phyloP scores from a whole-genome alignment of 306 rosid genomes.

The Cucumis melo region DNA sequence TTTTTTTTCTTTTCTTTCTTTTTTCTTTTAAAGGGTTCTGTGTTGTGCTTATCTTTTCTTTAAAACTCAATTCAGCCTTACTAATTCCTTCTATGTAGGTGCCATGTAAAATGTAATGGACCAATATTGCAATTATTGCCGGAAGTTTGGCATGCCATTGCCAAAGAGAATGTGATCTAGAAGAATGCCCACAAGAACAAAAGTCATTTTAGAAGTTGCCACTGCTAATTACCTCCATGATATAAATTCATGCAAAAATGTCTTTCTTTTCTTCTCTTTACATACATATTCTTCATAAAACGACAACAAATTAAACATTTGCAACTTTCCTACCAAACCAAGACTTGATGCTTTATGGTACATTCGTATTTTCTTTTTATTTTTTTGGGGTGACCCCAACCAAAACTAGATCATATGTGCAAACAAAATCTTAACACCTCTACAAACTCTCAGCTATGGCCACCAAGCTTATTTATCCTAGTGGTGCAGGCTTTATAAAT shows the following conservation, averaged over 20 bases:
- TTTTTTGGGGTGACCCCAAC: background rate
- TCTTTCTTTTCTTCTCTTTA: background rate
- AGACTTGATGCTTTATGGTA: background rate
- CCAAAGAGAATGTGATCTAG: no score
- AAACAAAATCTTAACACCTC: background rate
- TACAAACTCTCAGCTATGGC: background rate
- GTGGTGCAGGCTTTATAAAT: slow-evolving; percentile 20
- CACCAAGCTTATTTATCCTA: background rate
- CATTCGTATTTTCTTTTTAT: background rate
- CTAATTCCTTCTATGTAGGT: no score
- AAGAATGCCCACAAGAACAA: no score
- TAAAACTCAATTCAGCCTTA: no score
- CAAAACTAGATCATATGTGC: background rate
- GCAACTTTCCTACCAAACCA: background rate
- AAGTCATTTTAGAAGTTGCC: background rate
- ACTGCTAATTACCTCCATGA: background rate
- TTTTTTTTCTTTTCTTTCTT: background rate
- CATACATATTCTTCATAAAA: background rate
- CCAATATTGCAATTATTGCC: no score
- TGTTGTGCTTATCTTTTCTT: no score
- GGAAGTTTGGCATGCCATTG: no score
- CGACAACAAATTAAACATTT: background rate
- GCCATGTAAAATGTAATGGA: no score
- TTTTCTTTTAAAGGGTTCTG: no score
- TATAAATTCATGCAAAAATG: background rate